Evolutionary conservation across 2,329 filamentous ascomycete species (phyloP), one percentile per base, ranked within the genome.

Genomic region (Didymella glomerata): DNA sequence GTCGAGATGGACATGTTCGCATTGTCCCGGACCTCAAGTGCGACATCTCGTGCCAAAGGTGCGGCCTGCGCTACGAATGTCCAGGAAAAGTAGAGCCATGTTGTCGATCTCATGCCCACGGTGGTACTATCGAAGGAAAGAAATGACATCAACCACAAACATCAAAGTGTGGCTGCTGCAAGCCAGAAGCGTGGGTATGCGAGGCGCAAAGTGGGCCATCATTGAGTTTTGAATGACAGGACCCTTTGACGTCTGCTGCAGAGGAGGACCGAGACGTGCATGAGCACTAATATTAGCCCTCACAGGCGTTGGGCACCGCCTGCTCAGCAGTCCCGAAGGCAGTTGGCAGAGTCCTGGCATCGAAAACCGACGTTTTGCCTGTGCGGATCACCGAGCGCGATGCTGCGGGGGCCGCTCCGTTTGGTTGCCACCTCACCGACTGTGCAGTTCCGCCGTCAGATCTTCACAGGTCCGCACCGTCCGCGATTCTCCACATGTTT

Each of bases 1-100:
- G 54, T 48, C 5, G 40, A 45, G 27, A 60, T 61, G 24, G 48
- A 57, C 18, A 56, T 48, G 6, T 54, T 54, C 38, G 57, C 54
- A 36, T 61, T 53, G 2, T 38, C 40, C 14, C 53, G 48, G 11
- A 20, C n/a, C 25, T 49, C 24, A 16, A 57, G 53, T 24, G 4
- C n/a, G 27, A 22, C 45, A 24, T 41, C 41, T 44, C 22, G 41
- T 25, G 10, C 13, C 51, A 55, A 44, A 22, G 57, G 57, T 42
- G 51, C 47, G 11, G 57, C 57, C 47, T 50, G 47, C 16, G 28
- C 41, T 16, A 48, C 45, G 38, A 53, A 9, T 6, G 36, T 22
- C n/a, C 36, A 32, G 1, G 25, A 53, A 27, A 58, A 38, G 28
- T 28, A 41, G 7, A 58, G 30, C 36, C 34, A 53, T 53, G 38